Evolutionary conservation across 257 asterid genomes (phyloP), one percentile per base, ranked within the genome.

Genomic region (Handroanthus guayacan): DNA sequence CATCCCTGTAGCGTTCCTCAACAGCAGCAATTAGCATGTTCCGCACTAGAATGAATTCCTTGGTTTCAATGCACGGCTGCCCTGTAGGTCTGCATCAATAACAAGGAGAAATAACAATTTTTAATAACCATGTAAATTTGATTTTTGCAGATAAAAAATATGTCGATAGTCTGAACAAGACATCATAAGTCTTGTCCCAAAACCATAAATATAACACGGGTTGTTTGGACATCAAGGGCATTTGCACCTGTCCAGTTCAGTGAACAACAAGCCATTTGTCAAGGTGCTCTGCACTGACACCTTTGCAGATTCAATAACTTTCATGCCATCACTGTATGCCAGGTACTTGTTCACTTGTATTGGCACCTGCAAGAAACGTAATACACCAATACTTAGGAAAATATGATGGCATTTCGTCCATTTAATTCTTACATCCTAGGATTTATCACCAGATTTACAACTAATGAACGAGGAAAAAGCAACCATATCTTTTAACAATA

Each of bases 21-120:
- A 84, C 89, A 17, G 87, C 90, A 50, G 92, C 92, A 48, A 84
- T 84, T 36, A 84, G 80, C 92, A 88, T 88, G 87, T 86, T 88
- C 3, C 92, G 75, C 39, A 86, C 82, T 6, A 88, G 68, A 75
- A 80, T 72, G 72, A 88, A 88, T 79, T 88, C 92, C 71, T 82
- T 85, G 0, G 92, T 84, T 65, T 88, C 90, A 55, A 86, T 73
- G 83, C 90, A 88, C 0, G 89, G 87, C 71, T 86, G 86, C 31
- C 85, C 92, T 12, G 80, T 82, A 9, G 92, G 90, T 56, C 92
- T 88, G 89, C 76, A 72, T 67, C 78, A 37, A 65, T 2, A 61
- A 48, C n/a, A 31, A 13, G 54, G 9, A 0, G 39, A 31, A 9
- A n/a, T 2, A 20, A 58, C 3, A 58, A 58, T 58, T 20, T 6